Evolutionary conservation across 2,329 filamentous ascomycete species (phyloP), one percentile per base, ranked within the genome.

Genomic region (Xylariales sp.): DNA sequence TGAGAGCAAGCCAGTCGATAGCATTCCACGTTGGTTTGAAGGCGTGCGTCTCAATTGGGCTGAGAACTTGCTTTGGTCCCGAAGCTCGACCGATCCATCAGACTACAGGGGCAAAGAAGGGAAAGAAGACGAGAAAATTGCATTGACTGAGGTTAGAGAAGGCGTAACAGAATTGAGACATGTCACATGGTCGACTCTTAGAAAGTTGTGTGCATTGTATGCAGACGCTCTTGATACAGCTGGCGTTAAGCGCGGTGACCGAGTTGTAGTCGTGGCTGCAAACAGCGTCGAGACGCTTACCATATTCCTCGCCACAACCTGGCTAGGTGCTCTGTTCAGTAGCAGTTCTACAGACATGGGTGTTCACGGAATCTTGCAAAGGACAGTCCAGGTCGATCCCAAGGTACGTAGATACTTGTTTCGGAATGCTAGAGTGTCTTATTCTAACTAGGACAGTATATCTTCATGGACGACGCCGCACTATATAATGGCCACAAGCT

Each of bases 321-420:
- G 90, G 78, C 75, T 96, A 1, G 93, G 93, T 0, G 93, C 85
- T 0, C 78, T 97, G 0, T 96, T 96, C 77, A 92, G 89, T 71
- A 91, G 88, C 55, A 90, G 87, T 61, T 92, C 90, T 7, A 95
- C 93, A 0, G 93, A 97, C 78, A 96, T 96, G 90, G 93, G 93
- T 0, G 89, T 90, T 14, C 89, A 90, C 69, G 93, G 93, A 0
- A 86, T 97, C 18, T 74, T 97, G 72, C 92, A 96, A 78, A 83
- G 93, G 41, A 83, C 92, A 32, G 80, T 89, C 56, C 93, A 96
- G 81, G 89, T 96, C 67, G 85, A 90, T 71, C 93, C 93, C 3
- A 90, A 88, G 81, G 85, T 86, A 70, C 61, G 80, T 70, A 9
- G 36, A 32, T 9, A 8, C 45, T 28, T n/a, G 8, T 16, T 16